Evolutionary conservation across 208 protist genomes (phyloP).

Genomic region (Vickermania ingenoplastis): DNA sequence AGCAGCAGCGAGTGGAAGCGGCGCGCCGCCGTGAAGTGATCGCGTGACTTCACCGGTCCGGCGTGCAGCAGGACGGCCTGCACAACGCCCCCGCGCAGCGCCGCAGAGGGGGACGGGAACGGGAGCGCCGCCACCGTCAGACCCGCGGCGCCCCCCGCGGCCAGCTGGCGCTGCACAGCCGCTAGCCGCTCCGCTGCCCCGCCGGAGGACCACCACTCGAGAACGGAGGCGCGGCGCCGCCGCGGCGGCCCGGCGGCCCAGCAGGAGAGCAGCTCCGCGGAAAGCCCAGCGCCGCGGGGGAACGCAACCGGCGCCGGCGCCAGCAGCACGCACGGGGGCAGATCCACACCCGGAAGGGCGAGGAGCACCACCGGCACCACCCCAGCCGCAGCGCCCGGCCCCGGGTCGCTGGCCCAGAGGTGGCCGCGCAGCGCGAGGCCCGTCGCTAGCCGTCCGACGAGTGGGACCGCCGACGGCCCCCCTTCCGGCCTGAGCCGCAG

Average conservation of each 20-base stretch:
- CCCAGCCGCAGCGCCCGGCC: too few species aligned
- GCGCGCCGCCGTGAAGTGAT: constrained; percentile 18
- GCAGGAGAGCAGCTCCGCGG: constrained; percentile 35
- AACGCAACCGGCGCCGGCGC: constrained; percentile 2
- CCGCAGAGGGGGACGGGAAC: too few species aligned
- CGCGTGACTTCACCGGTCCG: not conserved
- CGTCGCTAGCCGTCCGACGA: too few species aligned
- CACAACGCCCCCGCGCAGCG: not conserved
- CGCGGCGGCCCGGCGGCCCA: constrained; percentile 37
- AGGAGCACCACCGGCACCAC: too few species aligned
- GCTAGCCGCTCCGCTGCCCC: constrained; percentile 1
- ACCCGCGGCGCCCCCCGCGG: not conserved
- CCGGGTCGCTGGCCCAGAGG: too few species aligned
- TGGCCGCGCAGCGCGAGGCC: too few species aligned
- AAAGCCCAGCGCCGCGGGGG: constrained; percentile 5
- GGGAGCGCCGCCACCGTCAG: too few species aligned
- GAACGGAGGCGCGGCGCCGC: constrained; percentile 16
- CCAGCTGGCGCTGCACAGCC: not conserved
- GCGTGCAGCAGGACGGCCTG: not conserved
- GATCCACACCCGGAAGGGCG: constrained; percentile 1
- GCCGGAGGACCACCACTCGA: constrained; percentile 40
- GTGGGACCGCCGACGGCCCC: too few species aligned
- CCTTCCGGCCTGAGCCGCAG: too few species aligned
- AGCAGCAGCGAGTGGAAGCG: constrained; percentile 13
- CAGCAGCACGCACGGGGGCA: not conserved